Base-by-base conservation (phyloP, 805 yeast species). In the Sugiyamaella qingdaonensis region DNA sequence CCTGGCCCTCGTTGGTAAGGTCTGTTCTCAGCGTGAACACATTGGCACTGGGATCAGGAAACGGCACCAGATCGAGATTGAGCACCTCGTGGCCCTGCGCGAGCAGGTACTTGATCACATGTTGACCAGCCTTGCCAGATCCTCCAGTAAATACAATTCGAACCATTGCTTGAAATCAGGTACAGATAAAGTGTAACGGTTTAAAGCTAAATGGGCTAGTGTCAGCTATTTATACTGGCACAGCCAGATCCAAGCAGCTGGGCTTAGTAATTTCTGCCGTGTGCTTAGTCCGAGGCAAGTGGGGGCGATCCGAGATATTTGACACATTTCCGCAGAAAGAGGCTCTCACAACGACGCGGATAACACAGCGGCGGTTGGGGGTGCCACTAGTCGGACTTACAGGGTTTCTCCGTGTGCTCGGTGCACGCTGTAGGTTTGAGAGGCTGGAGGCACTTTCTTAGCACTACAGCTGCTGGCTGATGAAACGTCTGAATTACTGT, bases 71-170 rank as follows among this genome's bases (percentile, higher is more conserved):
- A 27, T 53, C 56, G 18, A 53, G 46, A 44, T 53, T 53, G 10
- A 53, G 42, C 10, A 53, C 56, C 33, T 49, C 46, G 34, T 53
- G 56, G 29, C 56, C 56, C 39, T 53, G 53, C 24, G 53, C 49
- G 13, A 53, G 10, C 47, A 53, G 29, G 52, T 53, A 53, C 13
- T 49, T 49, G 18, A 53, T 36, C 13, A 42, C 53, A 16, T 53
- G 51, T 18, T 48, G 47, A 24, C 56, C 56, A 11, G 56, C 56
- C 44, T 35, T 49, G 21, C 56, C 56, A 9, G 56, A 53, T 10
- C 56, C 56, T 36, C 56, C 56, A 36, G 56, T 53, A 33, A 53
- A 53, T 3, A 53, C 56, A 34, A 53, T 49, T 39, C 43, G 14
- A 19, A 39, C 43, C 43, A 39, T 39, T 13, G 13, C 19, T 13